Percentiles rank a stretch among this genome's conserved stretches.
These are phyloP conservation scores for Globisporangium irregulare DNA, from an alignment of 352 stramenopile species.

Conservation along the genomic window DNA sequence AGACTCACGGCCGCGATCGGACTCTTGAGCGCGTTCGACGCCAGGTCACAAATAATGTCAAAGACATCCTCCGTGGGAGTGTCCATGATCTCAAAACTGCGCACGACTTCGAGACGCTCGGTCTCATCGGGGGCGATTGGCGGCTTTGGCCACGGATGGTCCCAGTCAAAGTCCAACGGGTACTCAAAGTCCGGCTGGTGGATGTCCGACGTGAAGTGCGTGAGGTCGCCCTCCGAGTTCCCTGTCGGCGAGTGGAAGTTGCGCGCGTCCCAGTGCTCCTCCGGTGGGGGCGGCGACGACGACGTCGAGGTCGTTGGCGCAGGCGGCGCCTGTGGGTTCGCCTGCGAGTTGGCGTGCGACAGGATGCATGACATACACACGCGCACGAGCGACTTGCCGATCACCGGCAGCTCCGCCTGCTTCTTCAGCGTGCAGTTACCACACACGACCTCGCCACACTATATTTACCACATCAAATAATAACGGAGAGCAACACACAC, in stretches of 20 bases:
- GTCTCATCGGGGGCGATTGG: slow-evolving; percentile 62
- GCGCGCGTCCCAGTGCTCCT: slow-evolving; percentile 70
- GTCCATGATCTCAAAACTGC: slow-evolving; percentile 86
- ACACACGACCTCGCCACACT: slow-evolving; percentile 88
- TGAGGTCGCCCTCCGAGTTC: slow-evolving; percentile 75
- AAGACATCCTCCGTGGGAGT: slow-evolving; percentile 84
- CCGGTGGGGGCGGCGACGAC: slow-evolving; percentile 39
- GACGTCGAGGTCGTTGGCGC: slow-evolving; percentile 36
- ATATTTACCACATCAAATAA: background rate
- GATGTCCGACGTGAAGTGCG: slow-evolving; percentile 75
- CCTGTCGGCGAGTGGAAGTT: slow-evolving; percentile 81
- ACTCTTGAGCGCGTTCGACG: slow-evolving; percentile 83
- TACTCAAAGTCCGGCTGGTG: slow-evolving; percentile 84
- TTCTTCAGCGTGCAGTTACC: slow-evolving; percentile 88
- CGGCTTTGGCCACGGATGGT: slow-evolving; percentile 85
- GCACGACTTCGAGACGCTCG: slow-evolving; percentile 75
- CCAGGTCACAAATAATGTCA: slow-evolving; percentile 87
- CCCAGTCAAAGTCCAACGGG: slow-evolving; percentile 86
- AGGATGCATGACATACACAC: slow-evolving; percentile 90
- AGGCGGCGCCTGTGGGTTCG: slow-evolving; percentile 63
- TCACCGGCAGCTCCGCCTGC: slow-evolving; percentile 80
- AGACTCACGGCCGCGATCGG: slow-evolving; percentile 83
- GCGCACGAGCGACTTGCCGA: slow-evolving; percentile 77
- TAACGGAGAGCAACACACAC: background rate
- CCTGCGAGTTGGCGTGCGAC: slow-evolving; percentile 75